These are phyloP conservation scores for Oldenlandia corymbosa DNA, from an alignment of 257 asterid species.

Conservation along the genomic window DNA sequence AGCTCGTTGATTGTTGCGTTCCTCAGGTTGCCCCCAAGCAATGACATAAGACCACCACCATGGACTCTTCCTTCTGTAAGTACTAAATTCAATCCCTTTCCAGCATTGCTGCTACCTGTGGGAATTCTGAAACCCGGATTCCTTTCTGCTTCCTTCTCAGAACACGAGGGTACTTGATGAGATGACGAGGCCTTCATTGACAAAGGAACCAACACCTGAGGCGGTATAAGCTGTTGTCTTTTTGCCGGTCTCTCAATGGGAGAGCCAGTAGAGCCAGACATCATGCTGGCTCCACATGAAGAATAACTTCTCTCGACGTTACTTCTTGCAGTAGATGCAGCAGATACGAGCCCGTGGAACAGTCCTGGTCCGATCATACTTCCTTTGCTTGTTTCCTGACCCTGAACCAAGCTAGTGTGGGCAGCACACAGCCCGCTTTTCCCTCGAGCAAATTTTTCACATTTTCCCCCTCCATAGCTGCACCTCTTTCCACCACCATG, in stretches of 20 bases:
- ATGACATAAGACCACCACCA: conserved; percentile 91
- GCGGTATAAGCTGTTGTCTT: conserved; percentile 60
- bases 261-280: conserved; percentile 47
- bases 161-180: conserved; percentile 26
- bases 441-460: conserved; percentile 88
- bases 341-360: conserved; percentile 59
- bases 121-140: conserved; percentile 21
- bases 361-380: conserved; percentile 75
- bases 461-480: conserved; percentile 70
- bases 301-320: conserved; percentile 39
- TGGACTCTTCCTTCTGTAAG: conserved; percentile 88
- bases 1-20: conserved; percentile 40
- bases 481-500: conserved; percentile 98
- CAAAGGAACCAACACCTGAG: conserved; percentile 78
- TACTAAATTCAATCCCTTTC: conserved; percentile 32
- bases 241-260: conserved; percentile 44
- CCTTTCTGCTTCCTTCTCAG: conserved; percentile 40
- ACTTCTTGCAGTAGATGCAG: conserved; percentile 27
- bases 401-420: conserved; percentile 60
- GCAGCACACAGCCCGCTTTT: conserved; percentile 89
- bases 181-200: conserved; percentile 67
- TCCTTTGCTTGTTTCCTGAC: conserved; percentile 35
- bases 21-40: conserved; percentile 62
- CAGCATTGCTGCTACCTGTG: conserved; percentile 4
- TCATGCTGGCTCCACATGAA: conserved; percentile 42